Evolutionary conservation across 208 protist species (phyloP).

Genomic region (Phytomonas sp.): DNA sequence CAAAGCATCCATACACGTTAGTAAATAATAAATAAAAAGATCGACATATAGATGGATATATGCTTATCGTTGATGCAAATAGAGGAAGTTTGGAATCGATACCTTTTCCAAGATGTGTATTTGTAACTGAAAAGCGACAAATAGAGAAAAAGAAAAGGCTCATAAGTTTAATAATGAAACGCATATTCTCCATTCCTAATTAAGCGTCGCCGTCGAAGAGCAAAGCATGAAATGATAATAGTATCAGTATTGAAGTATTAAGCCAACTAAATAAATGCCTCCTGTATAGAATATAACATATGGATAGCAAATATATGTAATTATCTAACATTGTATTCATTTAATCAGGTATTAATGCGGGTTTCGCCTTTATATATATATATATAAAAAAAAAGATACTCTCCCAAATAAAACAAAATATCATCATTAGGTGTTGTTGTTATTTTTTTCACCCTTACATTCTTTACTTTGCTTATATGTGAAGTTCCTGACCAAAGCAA

Average conservation of each 20-base stretch:
- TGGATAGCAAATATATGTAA: background rate
- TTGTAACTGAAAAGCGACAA: background rate
- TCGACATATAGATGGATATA: background rate
- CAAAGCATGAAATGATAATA: background rate
- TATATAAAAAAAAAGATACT: background rate
- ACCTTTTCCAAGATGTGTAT: background rate
- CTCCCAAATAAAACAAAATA: background rate
- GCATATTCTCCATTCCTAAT: background rate
- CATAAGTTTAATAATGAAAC: background rate
- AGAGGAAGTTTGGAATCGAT: background rate
- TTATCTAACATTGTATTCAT: conserved; percentile 5
- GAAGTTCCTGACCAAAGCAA: background rate
- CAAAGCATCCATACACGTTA: conserved; percentile 17
- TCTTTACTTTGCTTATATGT: background rate
- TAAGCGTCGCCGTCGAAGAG: background rate
- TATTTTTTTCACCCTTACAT: background rate
- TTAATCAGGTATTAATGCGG: background rate
- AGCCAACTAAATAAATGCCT: background rate
- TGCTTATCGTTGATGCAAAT: background rate
- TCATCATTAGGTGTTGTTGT: background rate
- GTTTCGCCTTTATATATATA: background rate
- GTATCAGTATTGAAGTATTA: background rate
- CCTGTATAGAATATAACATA: background rate
- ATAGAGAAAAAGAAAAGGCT: conserved; percentile 6
- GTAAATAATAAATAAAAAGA: conserved; percentile 3